These are phyloP conservation scores for Gilbertella persicaria DNA, from an alignment of 371 early-diverging fungal genomes.

Conservation along the genomic window DNA sequence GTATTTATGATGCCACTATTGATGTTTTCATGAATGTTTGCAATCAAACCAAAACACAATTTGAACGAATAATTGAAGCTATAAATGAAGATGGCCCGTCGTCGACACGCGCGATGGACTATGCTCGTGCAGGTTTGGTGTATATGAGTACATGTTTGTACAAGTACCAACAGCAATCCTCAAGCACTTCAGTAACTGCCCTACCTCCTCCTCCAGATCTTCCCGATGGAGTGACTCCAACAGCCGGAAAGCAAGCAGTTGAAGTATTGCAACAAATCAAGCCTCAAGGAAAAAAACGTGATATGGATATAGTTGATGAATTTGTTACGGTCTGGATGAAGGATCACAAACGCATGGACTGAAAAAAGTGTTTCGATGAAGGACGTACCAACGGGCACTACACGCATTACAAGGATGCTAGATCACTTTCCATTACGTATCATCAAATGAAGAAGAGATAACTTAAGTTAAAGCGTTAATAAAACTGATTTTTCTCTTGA, in stretches of 20 bases:
- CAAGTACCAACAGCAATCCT: conserved; percentile 11
- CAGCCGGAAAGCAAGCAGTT: conserved; percentile 6
- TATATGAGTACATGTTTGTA: conserved; percentile 9
- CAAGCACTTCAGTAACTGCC: conserved; percentile 10
- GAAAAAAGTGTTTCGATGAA: conserved; percentile 11
- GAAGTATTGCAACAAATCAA: conserved; percentile 7
- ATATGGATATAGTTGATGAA: conserved; percentile 9
- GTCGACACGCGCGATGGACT: conserved; percentile 3
- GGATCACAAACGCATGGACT: conserved; percentile 12
- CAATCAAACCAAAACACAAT: no score
- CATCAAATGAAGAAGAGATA: conserved; percentile 4
- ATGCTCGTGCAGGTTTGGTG: conserved; percentile 12
- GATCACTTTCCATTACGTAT: conserved; percentile 10
- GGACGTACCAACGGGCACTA: conserved; percentile 9
- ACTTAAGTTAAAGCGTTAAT: neutral
- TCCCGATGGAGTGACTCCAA: conserved; percentile 8
- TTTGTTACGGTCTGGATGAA: conserved; percentile 7
- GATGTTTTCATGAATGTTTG: conserved; percentile 11
- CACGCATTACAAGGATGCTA: conserved; percentile 9
- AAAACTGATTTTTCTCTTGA: neutral
- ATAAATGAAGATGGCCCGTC: conserved; percentile 7
- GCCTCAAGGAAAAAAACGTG: conserved; percentile 7
- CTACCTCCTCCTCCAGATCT: conserved; percentile 9
- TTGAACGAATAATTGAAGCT: conserved; percentile 7
- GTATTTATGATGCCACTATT: neutral